Conservation (phyloP, 2,329 filamentous ascomycete genomes). For the Xylariaceae sp. region DNA sequence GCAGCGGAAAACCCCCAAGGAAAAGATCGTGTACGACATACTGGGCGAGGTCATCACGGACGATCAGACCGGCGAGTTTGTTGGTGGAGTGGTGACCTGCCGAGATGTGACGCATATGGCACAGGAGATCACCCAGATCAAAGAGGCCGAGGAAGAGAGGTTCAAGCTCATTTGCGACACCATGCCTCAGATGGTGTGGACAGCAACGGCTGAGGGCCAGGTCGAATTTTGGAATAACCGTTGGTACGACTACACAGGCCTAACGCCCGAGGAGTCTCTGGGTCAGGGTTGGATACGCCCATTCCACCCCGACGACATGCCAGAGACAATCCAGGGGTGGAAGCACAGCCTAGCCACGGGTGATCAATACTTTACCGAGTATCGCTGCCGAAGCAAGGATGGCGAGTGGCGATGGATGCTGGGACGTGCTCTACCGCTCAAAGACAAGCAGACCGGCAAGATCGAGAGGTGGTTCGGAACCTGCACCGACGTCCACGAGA, state of each 20-base stretch:
- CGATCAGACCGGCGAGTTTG: constrained; percentile 59
- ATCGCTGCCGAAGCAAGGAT: constrained; percentile 57
- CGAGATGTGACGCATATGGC: constrained; percentile 66
- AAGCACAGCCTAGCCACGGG: constrained; percentile 56
- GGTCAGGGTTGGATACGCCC: constrained; percentile 55
- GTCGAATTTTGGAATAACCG: constrained; percentile 68
- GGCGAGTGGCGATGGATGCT: constrained; percentile 76
- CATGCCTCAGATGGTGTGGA: constrained; percentile 69
- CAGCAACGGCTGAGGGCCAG: constrained; percentile 55
- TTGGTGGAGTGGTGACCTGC: constrained; percentile 65
- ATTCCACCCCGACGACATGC: constrained; percentile 65
- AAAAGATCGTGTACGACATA: constrained; percentile 54
- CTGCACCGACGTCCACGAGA: constrained; percentile 72
- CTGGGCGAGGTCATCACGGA: constrained; percentile 62
- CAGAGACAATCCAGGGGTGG: constrained; percentile 50
- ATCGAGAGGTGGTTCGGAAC: constrained; percentile 77
- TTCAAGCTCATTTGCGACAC: constrained; percentile 72
- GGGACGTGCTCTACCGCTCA: constrained; percentile 61
- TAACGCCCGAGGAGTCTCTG: constrained; percentile 53
- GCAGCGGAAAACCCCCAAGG: constrained; percentile 43
- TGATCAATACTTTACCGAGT: constrained; percentile 62
- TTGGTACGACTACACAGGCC: constrained; percentile 75
- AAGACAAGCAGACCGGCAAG: constrained; percentile 54
- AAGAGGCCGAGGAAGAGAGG: constrained; percentile 62
- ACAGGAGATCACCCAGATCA: constrained; percentile 61